Evolutionary conservation across 2,329 filamentous ascomycete genomes (phyloP).

Genomic region (Coniella vitis): DNA sequence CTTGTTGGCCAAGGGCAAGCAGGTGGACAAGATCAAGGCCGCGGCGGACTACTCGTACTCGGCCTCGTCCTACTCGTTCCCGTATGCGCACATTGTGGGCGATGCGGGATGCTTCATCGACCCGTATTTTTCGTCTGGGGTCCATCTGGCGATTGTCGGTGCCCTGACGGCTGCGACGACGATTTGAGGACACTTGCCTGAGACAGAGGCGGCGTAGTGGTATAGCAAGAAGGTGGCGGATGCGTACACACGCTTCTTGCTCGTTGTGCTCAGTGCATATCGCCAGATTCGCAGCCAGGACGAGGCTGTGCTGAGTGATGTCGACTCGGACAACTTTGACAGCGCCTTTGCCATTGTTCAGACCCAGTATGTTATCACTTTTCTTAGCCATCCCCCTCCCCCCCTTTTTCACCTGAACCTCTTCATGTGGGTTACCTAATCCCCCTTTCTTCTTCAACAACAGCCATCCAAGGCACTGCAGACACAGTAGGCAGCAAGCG

Average conservation of each 20-base stretch:
- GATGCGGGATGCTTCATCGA: constrained; percentile 45
- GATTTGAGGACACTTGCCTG: constrained; percentile 33
- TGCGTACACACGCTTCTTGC: constrained; percentile 40
- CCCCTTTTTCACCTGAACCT: too few relatives aligned
- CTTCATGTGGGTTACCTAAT: too few relatives aligned
- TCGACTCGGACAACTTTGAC: constrained; percentile 36
- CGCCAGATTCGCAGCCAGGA: constrained; percentile 35
- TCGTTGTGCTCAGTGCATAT: constrained; percentile 31
- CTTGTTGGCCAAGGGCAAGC: constrained; percentile 26
- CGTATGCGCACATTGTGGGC: constrained; percentile 33
- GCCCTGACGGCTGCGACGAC: constrained; percentile 39
- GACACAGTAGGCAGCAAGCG: constrained; percentile 23
- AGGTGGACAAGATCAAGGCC: constrained; percentile 30
- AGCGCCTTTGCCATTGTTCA: constrained; percentile 34
- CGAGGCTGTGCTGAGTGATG: constrained; percentile 33
- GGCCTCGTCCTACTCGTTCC: constrained; percentile 33
- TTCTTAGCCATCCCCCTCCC: too few relatives aligned
- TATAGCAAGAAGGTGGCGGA: constrained; percentile 38
- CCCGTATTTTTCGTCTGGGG: constrained; percentile 40
- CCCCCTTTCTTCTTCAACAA: too few relatives aligned
- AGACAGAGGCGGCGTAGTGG: constrained; percentile 32
- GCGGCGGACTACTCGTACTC: constrained; percentile 44
- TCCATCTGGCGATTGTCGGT: constrained; percentile 36
- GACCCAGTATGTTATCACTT: constrained; percentile 27
- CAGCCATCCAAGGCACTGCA: constrained; percentile 32